Percentiles rank a stretch among this genome's conserved stretches.
Conservation (phyloP, 164 flowering plant species). For the grape (Vitis vinifera) region DNA sequence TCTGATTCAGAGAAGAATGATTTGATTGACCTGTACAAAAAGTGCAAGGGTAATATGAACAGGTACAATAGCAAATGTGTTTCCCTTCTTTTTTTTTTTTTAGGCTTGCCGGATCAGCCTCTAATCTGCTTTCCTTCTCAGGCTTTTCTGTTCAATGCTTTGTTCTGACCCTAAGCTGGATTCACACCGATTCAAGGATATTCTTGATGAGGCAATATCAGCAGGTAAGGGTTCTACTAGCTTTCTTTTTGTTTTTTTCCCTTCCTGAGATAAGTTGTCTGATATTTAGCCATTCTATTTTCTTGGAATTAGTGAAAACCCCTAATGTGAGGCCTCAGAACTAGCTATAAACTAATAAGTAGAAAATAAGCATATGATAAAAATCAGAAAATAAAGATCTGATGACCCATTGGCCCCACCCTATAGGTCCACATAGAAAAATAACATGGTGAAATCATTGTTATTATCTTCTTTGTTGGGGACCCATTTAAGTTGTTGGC, state of each 20-base stretch:
- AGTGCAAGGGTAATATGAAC: conserved; percentile 89
- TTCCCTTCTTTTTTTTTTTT: background rate
- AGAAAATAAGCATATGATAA: background rate
- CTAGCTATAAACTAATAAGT: background rate
- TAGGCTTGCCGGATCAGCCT: conserved; percentile 4
- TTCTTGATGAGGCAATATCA: conserved; percentile 81
- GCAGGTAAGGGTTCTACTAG: conserved; percentile 45
- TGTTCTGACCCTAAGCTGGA: conserved; percentile 94
- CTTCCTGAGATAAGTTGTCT: background rate
- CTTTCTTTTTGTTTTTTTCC: background rate
- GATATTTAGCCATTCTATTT: background rate
- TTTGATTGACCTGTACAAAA: conserved; percentile 67
- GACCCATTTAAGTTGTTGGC: too few species aligned
- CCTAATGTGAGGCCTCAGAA: background rate
- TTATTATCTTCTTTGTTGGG: too few species aligned
- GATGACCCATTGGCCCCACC: too few species aligned
- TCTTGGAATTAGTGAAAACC: background rate
- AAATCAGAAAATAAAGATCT: too few species aligned
- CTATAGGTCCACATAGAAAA: too few species aligned
- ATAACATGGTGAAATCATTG: too few species aligned
- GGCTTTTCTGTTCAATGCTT: conserved; percentile 94
- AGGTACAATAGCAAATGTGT: conserved; percentile 38
- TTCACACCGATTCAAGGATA: conserved; percentile 95
- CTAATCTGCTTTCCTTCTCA: conserved; percentile 20
- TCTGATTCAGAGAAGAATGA: conserved; percentile 88